Base-by-base conservation (phyloP, 805 yeast species). In the Ogataea minuta region DNA sequence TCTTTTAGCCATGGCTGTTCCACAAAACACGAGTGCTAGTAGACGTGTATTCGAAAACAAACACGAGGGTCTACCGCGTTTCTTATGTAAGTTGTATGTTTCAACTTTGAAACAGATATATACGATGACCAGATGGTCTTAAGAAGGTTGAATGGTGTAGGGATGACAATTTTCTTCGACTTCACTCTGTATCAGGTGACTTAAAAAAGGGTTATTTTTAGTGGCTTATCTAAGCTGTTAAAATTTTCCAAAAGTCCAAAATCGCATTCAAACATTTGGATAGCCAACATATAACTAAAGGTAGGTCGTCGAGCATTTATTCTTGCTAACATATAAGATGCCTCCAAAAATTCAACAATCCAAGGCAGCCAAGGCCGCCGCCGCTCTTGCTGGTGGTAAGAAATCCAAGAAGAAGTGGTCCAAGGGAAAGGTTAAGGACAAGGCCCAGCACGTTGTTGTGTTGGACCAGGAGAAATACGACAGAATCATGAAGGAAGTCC, bases 371-470 rank as follows among this genome's bases (percentile, higher is more conserved):
- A 91, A 91, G 81, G 96, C 96, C 70, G 97, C 98, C 68, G 98
- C 98, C 79, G 98, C 97, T 74, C 79, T 88, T 84, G 96, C 97
- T 73, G 97, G 97, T 85, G 96, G 97, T 84, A 90, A 90, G 86
- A 89, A 91, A 71, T 88, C 96, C 76, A 93, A 93, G 89, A 91
- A 93, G 95, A 93, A 93, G 96, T 93, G 98, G 99, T 86, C 95
- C 85, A 90, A 91, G 84, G 96, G 96, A 76, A 89, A 95, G 84
- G 96, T 89, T 74, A 93, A 95, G 90, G 99, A 93, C 78, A 91
- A 86, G 95, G 98, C 99, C 64, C 91, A 87, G 73, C 99, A 93
- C 82, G 82, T 89, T 69, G 90, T 93, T 66, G 77, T 86, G 72
- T 79, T 93, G 66, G 99, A 93, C 75, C 97, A 93, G 80, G 95